Evolutionary conservation across 768 basidiomycete species (phyloP), one percentile per base, ranked within the genome.

Genomic region (Naematelia encephala): DNA sequence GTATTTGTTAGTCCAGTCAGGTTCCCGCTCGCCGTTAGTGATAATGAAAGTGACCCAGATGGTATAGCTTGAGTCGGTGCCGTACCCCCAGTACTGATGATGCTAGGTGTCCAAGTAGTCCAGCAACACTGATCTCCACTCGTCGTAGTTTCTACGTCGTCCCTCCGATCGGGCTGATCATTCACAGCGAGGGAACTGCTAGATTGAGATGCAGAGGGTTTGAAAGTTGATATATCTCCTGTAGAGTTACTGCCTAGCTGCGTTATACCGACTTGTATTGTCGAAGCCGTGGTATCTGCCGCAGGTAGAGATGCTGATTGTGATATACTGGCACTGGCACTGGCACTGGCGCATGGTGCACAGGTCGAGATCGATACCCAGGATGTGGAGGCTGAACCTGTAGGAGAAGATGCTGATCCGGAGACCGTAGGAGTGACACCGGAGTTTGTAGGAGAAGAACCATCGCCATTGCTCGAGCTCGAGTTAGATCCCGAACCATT

Each of bases 111-210:
- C 64, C 65, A 73, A 29, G 69, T 73, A 1, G 72, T 74, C 28
- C 52, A 69, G 54, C 72, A 74, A 39, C 72, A 74, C 58, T 71
- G 68, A 28, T 63, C 69, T 30, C 60, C 46, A 44, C 56, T 66
- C 22, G 62, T 70, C 5, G 51, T 61, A 0, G 66, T 72, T 44
- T 34, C 51, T n/a, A 43, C 57, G 22, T 50, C 63, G 27, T 56
- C 50, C 25, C 55, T 42, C 19, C 51, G 27, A 13, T 26, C n/a
- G 14, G 25, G 19, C 12, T 28, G n/a, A n/a, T n/a, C n/a, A n/a
- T n/a, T n/a, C n/a, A n/a, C n/a, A n/a, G n/a, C n/a, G n/a, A n/a
- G n/a, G n/a, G n/a, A n/a, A n/a, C n/a, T n/a, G n/a, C n/a, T n/a
- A n/a, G n/a, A n/a, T n/a, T n/a, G n/a, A n/a, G n/a, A n/a, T n/a